A percentile compares a stretch with the other conserved stretches of the same genome.
Conservation (phyloP, 257 asterid species). For the Petrea volubilis region DNA sequence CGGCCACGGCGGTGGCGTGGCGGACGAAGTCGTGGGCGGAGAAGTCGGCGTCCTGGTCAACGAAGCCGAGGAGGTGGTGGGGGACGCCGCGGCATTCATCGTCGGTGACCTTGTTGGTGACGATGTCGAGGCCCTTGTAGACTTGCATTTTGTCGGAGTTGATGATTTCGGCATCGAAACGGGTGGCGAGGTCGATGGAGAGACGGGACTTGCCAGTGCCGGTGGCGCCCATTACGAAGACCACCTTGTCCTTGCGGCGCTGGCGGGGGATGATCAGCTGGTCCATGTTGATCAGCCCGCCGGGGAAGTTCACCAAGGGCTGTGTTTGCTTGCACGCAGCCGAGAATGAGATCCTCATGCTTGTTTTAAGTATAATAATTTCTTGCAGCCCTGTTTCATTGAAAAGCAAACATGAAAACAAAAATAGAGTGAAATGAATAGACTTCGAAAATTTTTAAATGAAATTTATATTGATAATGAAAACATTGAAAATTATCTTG, state of each 20-base stretch:
- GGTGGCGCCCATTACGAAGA: slow-evolving; percentile 76
- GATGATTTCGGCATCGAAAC: slow-evolving; percentile 64
- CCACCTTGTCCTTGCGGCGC: slow-evolving; percentile 70
- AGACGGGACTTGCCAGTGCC: slow-evolving; percentile 89
- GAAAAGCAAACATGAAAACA: background rate
- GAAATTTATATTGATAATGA: no score
- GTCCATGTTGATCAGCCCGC: slow-evolving; percentile 55
- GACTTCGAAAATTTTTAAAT: no score
- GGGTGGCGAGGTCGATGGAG: slow-evolving; percentile 71
- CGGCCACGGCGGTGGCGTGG: slow-evolving; percentile 51
- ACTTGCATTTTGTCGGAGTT: slow-evolving; percentile 88
- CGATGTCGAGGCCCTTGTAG: slow-evolving; percentile 52
- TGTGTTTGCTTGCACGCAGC: slow-evolving; percentile 50
- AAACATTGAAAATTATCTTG: no score
- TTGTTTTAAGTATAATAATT: background rate
- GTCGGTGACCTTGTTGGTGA: slow-evolving; percentile 63
- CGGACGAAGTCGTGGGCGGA: slow-evolving; percentile 53
- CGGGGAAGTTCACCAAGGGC: slow-evolving; percentile 53
- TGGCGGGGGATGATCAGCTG: slow-evolving; percentile 37
- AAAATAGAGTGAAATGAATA: background rate
- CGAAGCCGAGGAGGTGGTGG: slow-evolving; percentile 66
- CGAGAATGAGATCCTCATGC: slow-evolving; percentile 38
- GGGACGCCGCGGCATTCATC: slow-evolving; percentile 64
- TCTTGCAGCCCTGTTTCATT: slow-evolving; percentile 3
- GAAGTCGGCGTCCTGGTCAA: slow-evolving; percentile 54